A percentile compares a stretch with the other conserved stretches of the same genome.
These are phyloP conservation scores for Fusarium heterosporum DNA, from an alignment of 2,329 filamentous ascomycete genomes.

Conservation along the genomic window DNA sequence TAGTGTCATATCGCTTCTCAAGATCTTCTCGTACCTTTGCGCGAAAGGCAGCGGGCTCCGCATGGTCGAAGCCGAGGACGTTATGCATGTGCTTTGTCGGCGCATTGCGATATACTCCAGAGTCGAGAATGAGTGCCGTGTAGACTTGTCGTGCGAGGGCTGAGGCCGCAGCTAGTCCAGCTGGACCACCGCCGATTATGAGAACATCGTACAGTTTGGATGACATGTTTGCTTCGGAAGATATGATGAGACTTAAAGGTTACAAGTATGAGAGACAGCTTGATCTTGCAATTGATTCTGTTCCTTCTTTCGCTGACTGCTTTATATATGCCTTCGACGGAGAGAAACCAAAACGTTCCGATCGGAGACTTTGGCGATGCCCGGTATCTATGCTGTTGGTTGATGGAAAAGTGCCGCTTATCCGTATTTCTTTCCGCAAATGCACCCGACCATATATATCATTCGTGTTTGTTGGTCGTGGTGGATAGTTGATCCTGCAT, in stretches of 20 bases:
- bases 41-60: conserved; percentile 51
- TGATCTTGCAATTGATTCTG: not conserved
- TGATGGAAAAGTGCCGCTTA: conserved; percentile 4
- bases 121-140: conserved; percentile 62
- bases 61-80: conserved; percentile 55
- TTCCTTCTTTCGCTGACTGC: not conserved
- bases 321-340: conserved; percentile 27
- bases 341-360: conserved; percentile 35
- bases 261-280: too few species aligned
- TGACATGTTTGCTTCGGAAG: not conserved
- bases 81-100: conserved; percentile 62
- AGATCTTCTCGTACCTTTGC: conserved; percentile 52
- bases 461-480: accelerated
- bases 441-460: accelerated
- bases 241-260: too few species aligned
- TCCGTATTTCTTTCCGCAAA: not conserved
- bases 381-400: not conserved
- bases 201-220: conserved; percentile 60
- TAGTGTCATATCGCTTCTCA: conserved; percentile 50
- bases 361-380: conserved; percentile 42
- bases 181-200: conserved; percentile 65
- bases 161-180: conserved; percentile 61
- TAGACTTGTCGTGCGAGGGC: conserved; percentile 62
- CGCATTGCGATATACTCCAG: conserved; percentile 62
- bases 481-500: too few species aligned